Percentiles rank a stretch among this genome's conserved stretches.
Conservation (phyloP, 306 rosid species). For the Ormosia emarginata region DNA sequence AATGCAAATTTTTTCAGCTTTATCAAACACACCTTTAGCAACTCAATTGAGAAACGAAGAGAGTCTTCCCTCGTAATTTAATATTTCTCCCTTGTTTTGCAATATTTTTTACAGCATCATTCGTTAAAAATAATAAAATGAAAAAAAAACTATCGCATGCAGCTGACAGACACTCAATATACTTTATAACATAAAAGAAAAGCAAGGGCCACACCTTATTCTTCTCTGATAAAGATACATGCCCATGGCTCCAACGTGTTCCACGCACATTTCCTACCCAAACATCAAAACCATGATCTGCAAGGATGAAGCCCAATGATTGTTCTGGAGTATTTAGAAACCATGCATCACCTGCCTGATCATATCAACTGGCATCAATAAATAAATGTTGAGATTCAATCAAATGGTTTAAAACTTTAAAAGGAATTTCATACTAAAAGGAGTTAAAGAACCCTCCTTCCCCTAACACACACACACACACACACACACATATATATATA, state of each 20-base stretch:
- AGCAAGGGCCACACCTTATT: conserved; percentile 45
- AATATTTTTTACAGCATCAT: not conserved
- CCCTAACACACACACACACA: too few relatives aligned
- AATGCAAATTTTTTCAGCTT: conserved; percentile 4
- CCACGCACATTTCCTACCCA: conserved; percentile 98
- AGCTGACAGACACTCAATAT: not conserved
- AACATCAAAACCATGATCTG: conserved; percentile 92
- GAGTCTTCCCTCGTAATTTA: not conserved
- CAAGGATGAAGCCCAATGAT: conserved; percentile 88
- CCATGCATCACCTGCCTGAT: conserved; percentile 94
- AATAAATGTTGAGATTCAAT: conserved; percentile 13
- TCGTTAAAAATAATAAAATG: not conserved
- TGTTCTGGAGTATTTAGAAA: conserved; percentile 74
- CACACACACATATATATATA: too few relatives aligned
- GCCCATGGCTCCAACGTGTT: conserved; percentile 92
- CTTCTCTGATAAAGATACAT: conserved; percentile 47
- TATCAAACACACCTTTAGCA: not conserved
- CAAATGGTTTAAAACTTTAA: not conserved
- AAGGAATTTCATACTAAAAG: not conserved
- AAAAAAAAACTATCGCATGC: not conserved
- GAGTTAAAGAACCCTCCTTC: not conserved
- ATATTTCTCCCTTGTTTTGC: not conserved
- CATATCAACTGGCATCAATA: conserved; percentile 23
- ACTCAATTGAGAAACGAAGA: not conserved
- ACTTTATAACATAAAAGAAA: not conserved